Base-by-base conservation (phyloP, 202 grass and related monocot genomes). In the Sporobolus alterniflorus region DNA sequence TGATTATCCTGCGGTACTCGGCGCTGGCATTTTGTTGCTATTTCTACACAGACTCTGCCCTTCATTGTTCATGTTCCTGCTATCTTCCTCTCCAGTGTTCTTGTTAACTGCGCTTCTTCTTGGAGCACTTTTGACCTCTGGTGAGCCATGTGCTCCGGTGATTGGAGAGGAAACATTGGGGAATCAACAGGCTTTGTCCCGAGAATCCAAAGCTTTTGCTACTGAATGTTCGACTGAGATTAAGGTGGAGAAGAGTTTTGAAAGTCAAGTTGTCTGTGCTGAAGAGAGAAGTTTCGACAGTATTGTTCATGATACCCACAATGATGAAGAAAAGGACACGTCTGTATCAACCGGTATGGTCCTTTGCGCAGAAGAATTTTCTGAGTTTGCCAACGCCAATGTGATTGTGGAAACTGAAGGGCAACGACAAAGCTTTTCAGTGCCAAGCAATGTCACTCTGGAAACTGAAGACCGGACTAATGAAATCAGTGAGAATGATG, bases 61-160 rank as follows among this genome's bases (percentile, higher is more conserved):
- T 77, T 67, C 69, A 42, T 55, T 85, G 20, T 72, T 89, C 11
- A 3, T 51, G 33, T 74, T 91, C n/a, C 42, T 94, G 0, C 11
- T 91, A 34, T 89, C 84, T 67, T 94, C 72, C 43, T 85, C 73
- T 54, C 92, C 92, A 0, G 64, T 91, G 11, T 49, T 89, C 71
- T 25, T 94, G 63, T 87, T 88, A 70, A 83, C 92, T 2, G 80
- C 87, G 22, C 89, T 94, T 82, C 63, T 94, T 20, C 92, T 94
- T 64, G 89, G 92, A 83, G 82, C 87, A 41, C 81, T 94, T 20
- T 28, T 80, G 77, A 56, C 33, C 14, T 80, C 41, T 64, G 84
- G 75, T 18, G 84, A 87, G 82, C 76, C 67, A 70, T 10, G 49
- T 56, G 48, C 22, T 69, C 77, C 77, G 10, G 9, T 56, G 48